Evolutionary conservation across 768 basidiomycete species (phyloP).

Genomic region (Artomyces pyxidatus): DNA sequence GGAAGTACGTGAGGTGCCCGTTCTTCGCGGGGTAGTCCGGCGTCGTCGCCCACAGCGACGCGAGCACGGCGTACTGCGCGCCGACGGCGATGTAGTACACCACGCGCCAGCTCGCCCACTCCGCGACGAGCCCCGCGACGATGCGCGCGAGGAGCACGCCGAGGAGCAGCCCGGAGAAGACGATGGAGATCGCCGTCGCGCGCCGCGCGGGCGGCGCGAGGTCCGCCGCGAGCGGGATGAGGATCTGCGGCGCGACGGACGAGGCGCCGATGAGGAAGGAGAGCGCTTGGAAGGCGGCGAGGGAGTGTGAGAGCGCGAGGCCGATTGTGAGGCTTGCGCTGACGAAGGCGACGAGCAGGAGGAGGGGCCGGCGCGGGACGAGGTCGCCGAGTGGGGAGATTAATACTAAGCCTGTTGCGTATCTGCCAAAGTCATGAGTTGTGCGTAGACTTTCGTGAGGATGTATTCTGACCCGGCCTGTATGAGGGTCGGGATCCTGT

Average conservation of each 20-base stretch:
- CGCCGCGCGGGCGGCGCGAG: constrained; percentile 67
- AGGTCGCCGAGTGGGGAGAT: constrained; percentile 81
- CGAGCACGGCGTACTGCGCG: background rate
- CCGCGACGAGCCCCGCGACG: constrained; percentile 31
- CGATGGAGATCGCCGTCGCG: constrained; percentile 68
- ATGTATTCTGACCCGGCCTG: constrained; percentile 48
- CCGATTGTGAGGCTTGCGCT: constrained; percentile 56
- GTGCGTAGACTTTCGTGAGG: background rate
- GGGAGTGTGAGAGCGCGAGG: constrained; percentile 48
- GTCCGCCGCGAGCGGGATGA: constrained; percentile 69
- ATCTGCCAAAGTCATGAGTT: constrained; percentile 13
- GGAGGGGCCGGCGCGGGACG: constrained; percentile 62
- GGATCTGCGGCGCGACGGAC: constrained; percentile 65
- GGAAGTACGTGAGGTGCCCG: constrained; percentile 11
- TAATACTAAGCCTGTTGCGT: constrained; percentile 33
- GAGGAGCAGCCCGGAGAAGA: constrained; percentile 53
- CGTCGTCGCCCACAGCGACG: background rate
- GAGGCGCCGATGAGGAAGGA: constrained; percentile 63
- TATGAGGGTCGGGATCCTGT: constrained; percentile 52
- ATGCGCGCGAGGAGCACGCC: constrained; percentile 70
- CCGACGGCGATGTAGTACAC: constrained; percentile 36
- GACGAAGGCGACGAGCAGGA: constrained; percentile 43
- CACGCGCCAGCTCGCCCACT: constrained; percentile 32
- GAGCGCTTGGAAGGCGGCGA: constrained; percentile 54
- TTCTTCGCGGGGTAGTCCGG: constrained; percentile 2